Evolutionary conservation across 352 stramenopile species (phyloP).

Genomic region (Phytopythium sindhum): DNA sequence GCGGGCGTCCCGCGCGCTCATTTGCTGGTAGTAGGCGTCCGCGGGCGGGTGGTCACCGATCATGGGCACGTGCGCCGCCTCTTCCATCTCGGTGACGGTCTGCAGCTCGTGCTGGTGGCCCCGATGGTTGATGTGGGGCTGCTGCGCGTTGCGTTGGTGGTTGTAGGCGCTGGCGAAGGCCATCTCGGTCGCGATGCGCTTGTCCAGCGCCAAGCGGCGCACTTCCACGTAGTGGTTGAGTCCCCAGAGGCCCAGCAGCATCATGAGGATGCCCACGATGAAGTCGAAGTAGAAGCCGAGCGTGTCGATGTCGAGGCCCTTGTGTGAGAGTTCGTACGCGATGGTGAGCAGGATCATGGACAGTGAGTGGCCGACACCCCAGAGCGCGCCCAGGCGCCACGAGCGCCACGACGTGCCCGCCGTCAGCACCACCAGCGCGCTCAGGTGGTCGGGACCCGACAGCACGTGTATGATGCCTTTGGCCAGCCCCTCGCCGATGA

Average conservation of each 20-base stretch:
- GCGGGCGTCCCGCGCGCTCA: constrained; percentile 21
- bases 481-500: constrained; percentile 44
- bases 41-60: constrained; percentile 13
- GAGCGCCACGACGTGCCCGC: constrained; percentile 61
- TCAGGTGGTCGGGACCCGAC: constrained; percentile 83
- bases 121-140: background rate
- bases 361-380: constrained; percentile 77
- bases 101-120: constrained; percentile 2
- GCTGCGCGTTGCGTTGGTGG: background rate
- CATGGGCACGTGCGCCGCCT: constrained; percentile 7
- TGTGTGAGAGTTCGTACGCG: constrained; percentile 47
- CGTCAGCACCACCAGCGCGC: constrained; percentile 75
- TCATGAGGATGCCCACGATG: constrained; percentile 60
- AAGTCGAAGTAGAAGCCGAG: constrained; percentile 50
- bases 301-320: constrained; percentile 33
- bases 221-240: constrained; percentile 38
- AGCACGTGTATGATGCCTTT: constrained; percentile 54
- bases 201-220: constrained; percentile 13
- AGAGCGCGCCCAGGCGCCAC: constrained; percentile 80
- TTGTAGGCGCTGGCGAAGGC: constrained; percentile 1
- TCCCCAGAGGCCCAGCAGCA: constrained; percentile 37
- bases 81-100: background rate
- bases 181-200: constrained; percentile 5
- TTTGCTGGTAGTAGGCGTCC: constrained; percentile 29
- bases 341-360: constrained; percentile 66